Evolutionary conservation across 306 rosid genomes (phyloP).

Genomic region (Quercus parvula): DNA sequence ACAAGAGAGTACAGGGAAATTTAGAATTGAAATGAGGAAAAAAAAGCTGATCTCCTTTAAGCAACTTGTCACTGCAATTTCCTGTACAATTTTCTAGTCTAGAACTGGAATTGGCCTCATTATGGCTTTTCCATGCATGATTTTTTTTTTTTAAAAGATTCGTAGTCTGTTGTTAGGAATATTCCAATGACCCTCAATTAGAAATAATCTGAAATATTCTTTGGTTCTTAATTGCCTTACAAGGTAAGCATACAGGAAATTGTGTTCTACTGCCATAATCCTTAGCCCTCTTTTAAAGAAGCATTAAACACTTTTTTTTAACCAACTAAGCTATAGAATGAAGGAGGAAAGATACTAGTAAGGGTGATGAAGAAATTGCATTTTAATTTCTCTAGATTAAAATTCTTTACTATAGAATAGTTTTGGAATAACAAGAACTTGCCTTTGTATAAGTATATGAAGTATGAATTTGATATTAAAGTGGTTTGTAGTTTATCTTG

Average conservation of each 20-base stretch:
- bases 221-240: neutral
- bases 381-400: neutral
- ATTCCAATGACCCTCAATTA: neutral
- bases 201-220: neutral
- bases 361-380: neutral
- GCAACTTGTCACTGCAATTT: neutral
- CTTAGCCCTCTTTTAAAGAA: neutral
- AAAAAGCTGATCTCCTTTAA: neutral
- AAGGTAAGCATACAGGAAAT: neutral
- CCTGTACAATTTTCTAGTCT: neutral
- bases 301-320: neutral
- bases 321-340: neutral
- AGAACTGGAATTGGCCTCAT: neutral
- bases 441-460: too few species aligned
- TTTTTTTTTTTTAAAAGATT: neutral
- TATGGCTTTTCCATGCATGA: neutral
- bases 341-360: neutral
- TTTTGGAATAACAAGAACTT: too few species aligned
- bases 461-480: neutral
- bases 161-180: neutral
- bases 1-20: neutral
- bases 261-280: neutral
- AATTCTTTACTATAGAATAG: neutral
- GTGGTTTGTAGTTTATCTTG: neutral
- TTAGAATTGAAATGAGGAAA: neutral